A percentile compares a stretch with the other conserved stretches of the same genome.
Evolutionary conservation across 306 rosid genomes (phyloP).

Genomic region (Cyclanthera cordifolia): DNA sequence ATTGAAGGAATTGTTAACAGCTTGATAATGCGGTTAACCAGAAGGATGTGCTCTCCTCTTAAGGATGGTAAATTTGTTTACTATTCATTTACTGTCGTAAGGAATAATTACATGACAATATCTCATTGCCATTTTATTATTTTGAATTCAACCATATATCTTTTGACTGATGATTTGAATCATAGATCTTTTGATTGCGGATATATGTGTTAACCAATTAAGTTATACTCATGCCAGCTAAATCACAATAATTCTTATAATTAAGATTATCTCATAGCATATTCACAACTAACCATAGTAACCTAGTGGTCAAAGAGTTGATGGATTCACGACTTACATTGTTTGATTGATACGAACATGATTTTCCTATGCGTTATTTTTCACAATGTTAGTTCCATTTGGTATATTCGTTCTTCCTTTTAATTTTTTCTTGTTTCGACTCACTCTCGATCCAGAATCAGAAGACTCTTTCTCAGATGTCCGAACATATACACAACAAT

Average conservation of each 20-base stretch:
- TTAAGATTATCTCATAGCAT: not conserved
- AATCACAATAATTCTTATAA: not conserved
- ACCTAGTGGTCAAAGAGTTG: too few species aligned
- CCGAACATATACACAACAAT: slow-evolving; percentile 49
- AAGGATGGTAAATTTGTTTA: slow-evolving; percentile 38
- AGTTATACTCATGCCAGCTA: too few species aligned
- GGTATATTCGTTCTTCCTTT: slow-evolving; percentile 8
- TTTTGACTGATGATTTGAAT: too few species aligned
- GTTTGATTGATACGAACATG: not conserved
- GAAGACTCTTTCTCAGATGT: slow-evolving; percentile 22
- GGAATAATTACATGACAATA: not conserved
- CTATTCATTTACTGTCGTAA: not conserved
- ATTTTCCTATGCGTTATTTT: not conserved
- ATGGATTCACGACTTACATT: not conserved
- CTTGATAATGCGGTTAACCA: slow-evolving; percentile 51
- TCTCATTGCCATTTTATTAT: not conserved
- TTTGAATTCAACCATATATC: too few species aligned
- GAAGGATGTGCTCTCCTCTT: slow-evolving; percentile 45
- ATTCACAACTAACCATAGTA: too few species aligned
- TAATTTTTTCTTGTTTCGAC: slow-evolving; percentile 5
- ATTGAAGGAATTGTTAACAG: slow-evolving; percentile 56
- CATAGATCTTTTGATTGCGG: too few species aligned
- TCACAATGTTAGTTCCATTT: not conserved
- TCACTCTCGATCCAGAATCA: slow-evolving; percentile 33
- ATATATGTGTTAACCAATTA: too few species aligned